These are phyloP conservation scores for Fusarium nelsonii DNA, from an alignment of 2,329 filamentous ascomycete genomes.

Conservation along the genomic window DNA sequence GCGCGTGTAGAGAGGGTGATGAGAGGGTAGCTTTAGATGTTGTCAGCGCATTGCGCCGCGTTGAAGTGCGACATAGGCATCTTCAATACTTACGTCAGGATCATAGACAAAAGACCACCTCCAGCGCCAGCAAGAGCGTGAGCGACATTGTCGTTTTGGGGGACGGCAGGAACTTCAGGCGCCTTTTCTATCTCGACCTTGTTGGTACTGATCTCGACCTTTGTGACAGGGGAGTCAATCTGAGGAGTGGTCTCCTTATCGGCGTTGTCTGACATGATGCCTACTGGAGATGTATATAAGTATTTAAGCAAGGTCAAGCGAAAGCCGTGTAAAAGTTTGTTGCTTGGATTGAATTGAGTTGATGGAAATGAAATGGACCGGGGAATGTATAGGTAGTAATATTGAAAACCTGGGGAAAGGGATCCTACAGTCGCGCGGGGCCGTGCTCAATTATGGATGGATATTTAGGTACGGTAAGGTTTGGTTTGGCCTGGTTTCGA, in stretches of 20 bases:
- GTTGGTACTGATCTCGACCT: slow-evolving; percentile 37
- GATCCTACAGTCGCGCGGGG: slow-evolving; percentile 29
- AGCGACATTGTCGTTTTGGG: slow-evolving; percentile 96
- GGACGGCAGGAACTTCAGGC: slow-evolving; percentile 63
- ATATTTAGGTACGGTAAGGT: too few relatives aligned
- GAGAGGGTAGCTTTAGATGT: slow-evolving; percentile 80
- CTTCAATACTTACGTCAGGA: slow-evolving; percentile 77
- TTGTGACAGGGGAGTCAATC: slow-evolving; percentile 35
- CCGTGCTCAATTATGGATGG: slow-evolving; percentile 37
- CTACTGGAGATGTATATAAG: slow-evolving; percentile 4
- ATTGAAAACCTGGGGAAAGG: slow-evolving; percentile 34
- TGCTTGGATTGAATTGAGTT: slow-evolving; percentile 14
- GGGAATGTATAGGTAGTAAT: slow-evolving; percentile 14
- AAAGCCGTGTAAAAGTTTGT: slow-evolving; percentile 12
- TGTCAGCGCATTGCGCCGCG: slow-evolving; percentile 33
- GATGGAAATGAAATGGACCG: slow-evolving; percentile 22
- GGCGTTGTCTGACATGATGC: slow-evolving; percentile 42
- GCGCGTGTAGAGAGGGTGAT: slow-evolving; percentile 97
- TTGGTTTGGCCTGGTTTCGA: not conserved
- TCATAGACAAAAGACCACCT: slow-evolving; percentile 94
- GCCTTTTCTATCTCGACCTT: slow-evolving; percentile 56
- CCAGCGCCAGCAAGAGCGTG: slow-evolving; percentile 94
- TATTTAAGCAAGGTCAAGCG: slow-evolving; percentile 25
- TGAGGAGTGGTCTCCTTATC: slow-evolving; percentile 41
- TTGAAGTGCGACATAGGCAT: slow-evolving; percentile 14